Evolutionary conservation across 2,329 filamentous ascomycete species (phyloP).

Genomic region (Colletotrichum tamarilloi): DNA sequence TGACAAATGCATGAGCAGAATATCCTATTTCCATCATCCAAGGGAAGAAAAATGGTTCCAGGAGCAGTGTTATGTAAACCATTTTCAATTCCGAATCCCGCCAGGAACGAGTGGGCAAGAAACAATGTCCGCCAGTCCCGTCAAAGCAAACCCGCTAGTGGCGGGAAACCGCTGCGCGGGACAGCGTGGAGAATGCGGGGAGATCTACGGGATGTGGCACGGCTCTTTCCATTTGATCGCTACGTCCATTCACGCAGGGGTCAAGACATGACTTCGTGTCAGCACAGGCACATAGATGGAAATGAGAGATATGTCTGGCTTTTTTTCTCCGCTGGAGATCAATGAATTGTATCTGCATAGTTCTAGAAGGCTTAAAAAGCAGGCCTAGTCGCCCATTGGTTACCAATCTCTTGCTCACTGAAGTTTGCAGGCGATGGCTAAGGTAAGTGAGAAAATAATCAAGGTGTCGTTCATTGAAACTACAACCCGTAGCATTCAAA

Average conservation of each 20-base stretch:
- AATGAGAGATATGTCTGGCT: not conserved
- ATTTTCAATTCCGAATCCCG: constrained; percentile 13
- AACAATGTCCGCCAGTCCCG: constrained; percentile 21
- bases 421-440: too few species aligned
- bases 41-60: not conserved
- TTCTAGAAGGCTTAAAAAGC: too few species aligned
- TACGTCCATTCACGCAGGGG: not conserved
- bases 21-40: not conserved
- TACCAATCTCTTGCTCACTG: too few species aligned
- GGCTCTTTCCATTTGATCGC: not conserved
- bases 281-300: not conserved
- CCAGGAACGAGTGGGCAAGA: constrained; percentile 8
- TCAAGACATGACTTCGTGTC: not conserved
- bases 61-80: not conserved
- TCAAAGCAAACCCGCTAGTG: constrained; percentile 30
- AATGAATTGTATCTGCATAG: too few species aligned
- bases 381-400: too few species aligned
- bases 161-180: constrained; percentile 12
- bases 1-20: not conserved
- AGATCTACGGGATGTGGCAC: constrained; percentile 23
- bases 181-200: constrained; percentile 24
- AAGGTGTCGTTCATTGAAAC: too few species aligned
- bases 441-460: too few species aligned
- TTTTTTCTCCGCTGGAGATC: not conserved
- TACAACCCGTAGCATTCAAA: too few species aligned